Evolutionary conservation across 1,139 yeast species (phyloP).

Genomic region (Debaryomyces sp.): DNA sequence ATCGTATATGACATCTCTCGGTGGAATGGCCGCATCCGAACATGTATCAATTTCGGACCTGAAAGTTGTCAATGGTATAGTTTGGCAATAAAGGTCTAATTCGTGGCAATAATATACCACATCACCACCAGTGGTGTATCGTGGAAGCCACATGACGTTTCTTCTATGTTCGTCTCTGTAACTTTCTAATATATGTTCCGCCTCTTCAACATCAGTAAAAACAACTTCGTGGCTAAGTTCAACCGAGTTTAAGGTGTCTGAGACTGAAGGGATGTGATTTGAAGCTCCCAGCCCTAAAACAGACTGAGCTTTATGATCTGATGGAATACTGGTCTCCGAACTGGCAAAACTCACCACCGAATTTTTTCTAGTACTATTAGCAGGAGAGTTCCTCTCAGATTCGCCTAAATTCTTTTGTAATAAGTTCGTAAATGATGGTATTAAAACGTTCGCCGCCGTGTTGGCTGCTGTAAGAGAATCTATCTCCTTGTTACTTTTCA

Average conservation of each 20-base stretch:
- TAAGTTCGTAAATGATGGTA: slow-evolving; percentile 46
- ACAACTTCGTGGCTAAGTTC: slow-evolving; percentile 3
- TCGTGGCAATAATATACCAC: slow-evolving; percentile 62
- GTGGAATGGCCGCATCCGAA: slow-evolving; percentile 33
- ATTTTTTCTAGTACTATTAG: slow-evolving; percentile 43
- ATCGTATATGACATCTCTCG: slow-evolving; percentile 27
- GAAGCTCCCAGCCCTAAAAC: not conserved
- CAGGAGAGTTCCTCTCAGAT: slow-evolving; percentile 32
- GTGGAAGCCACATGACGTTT: slow-evolving; percentile 54
- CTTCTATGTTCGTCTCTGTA: slow-evolving; percentile 31
- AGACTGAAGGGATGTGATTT: slow-evolving; percentile 13
- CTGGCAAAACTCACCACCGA: slow-evolving; percentile 53
- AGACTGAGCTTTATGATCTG: slow-evolving; percentile 7
- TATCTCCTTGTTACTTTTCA: slow-evolving; percentile 44
- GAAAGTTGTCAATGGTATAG: slow-evolving; percentile 48
- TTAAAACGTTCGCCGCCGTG: slow-evolving; percentile 52
- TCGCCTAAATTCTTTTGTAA: slow-evolving; percentile 42
- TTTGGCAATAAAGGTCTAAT: slow-evolving; percentile 57
- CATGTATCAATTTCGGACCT: slow-evolving; percentile 19
- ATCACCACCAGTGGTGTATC: slow-evolving; percentile 57
- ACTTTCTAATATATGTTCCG: slow-evolving; percentile 39
- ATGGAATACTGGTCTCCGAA: slow-evolving; percentile 36
- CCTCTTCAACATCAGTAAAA: slow-evolving; percentile 33
- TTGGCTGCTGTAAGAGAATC: slow-evolving; percentile 52
- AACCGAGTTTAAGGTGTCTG: slow-evolving; percentile 10